Percentiles rank a stretch among this genome's conserved stretches.
phyloP scores from a whole-genome alignment of 805 yeast genomes.

The Candida cerambycidarum region DNA sequence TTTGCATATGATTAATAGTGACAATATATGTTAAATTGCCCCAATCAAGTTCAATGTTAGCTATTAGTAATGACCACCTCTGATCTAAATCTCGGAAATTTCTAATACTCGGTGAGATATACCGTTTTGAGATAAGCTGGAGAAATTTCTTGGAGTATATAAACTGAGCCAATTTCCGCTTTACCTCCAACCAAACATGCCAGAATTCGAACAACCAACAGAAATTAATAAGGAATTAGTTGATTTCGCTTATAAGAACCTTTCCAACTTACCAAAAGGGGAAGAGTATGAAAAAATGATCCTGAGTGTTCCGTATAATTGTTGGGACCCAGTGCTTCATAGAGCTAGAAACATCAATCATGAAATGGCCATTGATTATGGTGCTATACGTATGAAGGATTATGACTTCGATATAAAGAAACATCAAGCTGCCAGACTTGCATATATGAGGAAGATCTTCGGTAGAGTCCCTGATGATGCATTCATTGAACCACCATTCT shows the following conservation, averaged over 20 bases:
- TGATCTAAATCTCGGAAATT: too few species aligned
- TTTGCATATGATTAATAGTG: too few species aligned
- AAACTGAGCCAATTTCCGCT: neutral
- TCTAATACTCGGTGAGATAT: constrained; percentile 1
- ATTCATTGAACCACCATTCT: constrained; percentile 58
- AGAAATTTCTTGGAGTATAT: constrained; percentile 1
- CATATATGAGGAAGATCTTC: constrained; percentile 39
- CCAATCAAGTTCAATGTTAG: too few species aligned
- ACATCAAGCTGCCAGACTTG: constrained; percentile 36
- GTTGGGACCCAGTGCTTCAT: constrained; percentile 26
- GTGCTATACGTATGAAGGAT: constrained; percentile 31
- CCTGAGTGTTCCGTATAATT: constrained; percentile 48
- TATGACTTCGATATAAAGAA: constrained; percentile 25
- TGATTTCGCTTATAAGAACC: constrained; percentile 32
- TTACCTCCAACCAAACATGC: constrained; percentile 2
- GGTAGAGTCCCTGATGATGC: constrained; percentile 46
- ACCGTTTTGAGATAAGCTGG: neutral
- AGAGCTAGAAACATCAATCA: constrained; percentile 30
- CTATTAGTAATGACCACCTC: too few species aligned
- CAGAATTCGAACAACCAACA: constrained; percentile 32
- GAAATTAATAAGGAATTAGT: constrained; percentile 33
- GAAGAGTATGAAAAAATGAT: constrained; percentile 58
- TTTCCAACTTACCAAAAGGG: constrained; percentile 33
- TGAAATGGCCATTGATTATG: constrained; percentile 37
- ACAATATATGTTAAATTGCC: too few species aligned